Evolutionary conservation across 2,329 filamentous ascomycete species (phyloP).

Genomic region (Colletotrichum spinosum): DNA sequence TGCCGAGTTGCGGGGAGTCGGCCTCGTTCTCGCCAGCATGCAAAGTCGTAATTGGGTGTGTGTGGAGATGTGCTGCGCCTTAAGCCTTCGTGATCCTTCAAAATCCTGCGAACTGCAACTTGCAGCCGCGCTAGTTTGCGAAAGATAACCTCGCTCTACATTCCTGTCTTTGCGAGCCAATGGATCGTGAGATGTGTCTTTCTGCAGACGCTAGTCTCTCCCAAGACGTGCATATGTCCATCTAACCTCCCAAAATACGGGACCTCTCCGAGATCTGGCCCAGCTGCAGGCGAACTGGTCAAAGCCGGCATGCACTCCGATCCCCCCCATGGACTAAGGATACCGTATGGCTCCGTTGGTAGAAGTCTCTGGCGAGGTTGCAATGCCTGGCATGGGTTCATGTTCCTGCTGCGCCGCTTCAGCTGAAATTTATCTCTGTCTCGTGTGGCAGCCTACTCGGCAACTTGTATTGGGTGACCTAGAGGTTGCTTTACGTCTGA

Average conservation of each 20-base stretch:
- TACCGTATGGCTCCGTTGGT: too few species aligned
- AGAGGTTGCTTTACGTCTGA: not conserved
- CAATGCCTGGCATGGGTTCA: not conserved
- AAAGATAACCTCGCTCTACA: not conserved
- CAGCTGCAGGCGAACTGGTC: too few species aligned
- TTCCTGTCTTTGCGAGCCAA: not conserved
- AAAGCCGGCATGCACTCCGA: too few species aligned
- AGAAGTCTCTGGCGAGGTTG: not conserved
- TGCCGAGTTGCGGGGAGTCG: constrained; percentile 13
- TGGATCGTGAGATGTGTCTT: not conserved
- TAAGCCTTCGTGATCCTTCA: constrained; percentile 15
- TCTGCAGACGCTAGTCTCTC: not conserved
- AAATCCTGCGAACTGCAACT: constrained; percentile 21
- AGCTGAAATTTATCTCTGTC: not conserved
- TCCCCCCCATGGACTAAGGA: too few species aligned
- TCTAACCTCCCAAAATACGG: too few species aligned
- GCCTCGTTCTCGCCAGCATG: constrained; percentile 11
- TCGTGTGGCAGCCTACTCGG: not conserved
- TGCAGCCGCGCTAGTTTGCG: constrained; percentile 13
- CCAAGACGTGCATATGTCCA: not conserved
- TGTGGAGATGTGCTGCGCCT: constrained; percentile 28
- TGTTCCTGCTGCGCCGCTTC: constrained; percentile 25
- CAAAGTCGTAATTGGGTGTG: constrained; percentile 14
- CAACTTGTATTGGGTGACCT: not conserved
- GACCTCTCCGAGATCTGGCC: too few species aligned